Evolutionary conservation across 805 yeast species (phyloP), one percentile per base, ranked within the genome.

Genomic region (Torulaspora microellipsoides): DNA sequence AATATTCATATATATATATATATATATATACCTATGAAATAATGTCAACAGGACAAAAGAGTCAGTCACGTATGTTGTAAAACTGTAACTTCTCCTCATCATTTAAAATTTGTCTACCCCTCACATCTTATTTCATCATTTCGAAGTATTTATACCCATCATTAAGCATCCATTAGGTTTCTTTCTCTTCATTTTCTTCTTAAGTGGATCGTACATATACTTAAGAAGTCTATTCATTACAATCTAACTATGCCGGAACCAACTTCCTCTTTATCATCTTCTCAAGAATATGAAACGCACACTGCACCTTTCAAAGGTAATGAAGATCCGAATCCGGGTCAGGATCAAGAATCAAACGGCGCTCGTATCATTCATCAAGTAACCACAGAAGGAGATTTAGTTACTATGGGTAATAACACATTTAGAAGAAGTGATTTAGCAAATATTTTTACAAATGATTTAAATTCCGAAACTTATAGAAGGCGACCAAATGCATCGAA

Each of bases 371-470:
- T 52, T 9, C 53, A 58, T 14, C 43, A 48, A 29, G 47, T 59
- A 4, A 60, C 65, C 10, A 52, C 51, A n/a, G 58, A 65, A 37
- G 68, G 69, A 35, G 71, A 67, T 31, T 51, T 56, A 34, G 52
- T 72, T 36, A 70, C 67, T 44, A 52, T 72, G 39, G 76, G 75
- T 8, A 58, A 65, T 39, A 59, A 58, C 20, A 67, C 68, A 11
- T 70, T 78, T 60, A 68, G 70, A 43, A 71, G 76, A 42, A 69
- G 69, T 25, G 89, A 83, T 43, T 73, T 83, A 49, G 61, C 78
- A 51, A 68, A 69, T 28, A 88, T 86, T 2, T 80, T 81, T 56
- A 85, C 83, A 12, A 85, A 85, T 55, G 63, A 60, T 25, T 58
- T 76, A 49, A 69, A 71, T 55, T 72, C 73, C 12, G 72, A 69